Evolutionary conservation across 768 basidiomycete species (phyloP), one percentile per base, ranked within the genome.

Genomic region (Sutorius australiensis): DNA sequence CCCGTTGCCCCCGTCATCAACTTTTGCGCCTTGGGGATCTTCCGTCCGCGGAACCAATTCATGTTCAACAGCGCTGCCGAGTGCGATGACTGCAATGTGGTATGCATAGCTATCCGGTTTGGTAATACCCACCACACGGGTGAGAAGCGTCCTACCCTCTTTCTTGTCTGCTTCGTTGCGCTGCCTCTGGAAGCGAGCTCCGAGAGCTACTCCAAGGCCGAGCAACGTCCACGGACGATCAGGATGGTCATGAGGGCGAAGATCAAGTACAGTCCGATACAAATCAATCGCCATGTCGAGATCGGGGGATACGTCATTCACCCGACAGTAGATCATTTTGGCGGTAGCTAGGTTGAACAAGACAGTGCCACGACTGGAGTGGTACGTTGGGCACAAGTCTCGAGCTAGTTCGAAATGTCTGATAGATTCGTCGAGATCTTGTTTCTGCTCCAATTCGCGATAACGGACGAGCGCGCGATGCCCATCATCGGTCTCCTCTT

Each of bases 371-470:
- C 55, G 59, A 47, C 42, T 33, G 24, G 60, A 54, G 51, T 69
- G 55, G 21, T 28, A 13, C 3, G 13, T 5, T 16, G 62, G 56
- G 12, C 49, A 56, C 12, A 54, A 30, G 2, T 40, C 51, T n/a
- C 57, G 55, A 27, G 54, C 65, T 14, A 48, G 32, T 19, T 50
- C 45, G 24, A 61, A 45, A 6, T 43, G 30, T 16, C 6, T 12
- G 30, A 69, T 61, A n/a, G 65, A 59, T 33, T 62, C 49, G 9
- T 65, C 49, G 32, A 68, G 48, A 49, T 60, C 50, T 30, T 9
- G 36, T 21, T 39, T 16, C 5, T 53, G 11, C 33, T 19, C 14
- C 21, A 17, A 32, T 47, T 37, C 11, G 24, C 47, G 42, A 33
- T 52, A 56, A 27, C 34, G 51, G 14, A 8, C 2, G 21, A 55